phyloP scores from a whole-genome alignment of 2,329 filamentous ascomycete species.

The Pseudopyricularia cyperi region DNA sequence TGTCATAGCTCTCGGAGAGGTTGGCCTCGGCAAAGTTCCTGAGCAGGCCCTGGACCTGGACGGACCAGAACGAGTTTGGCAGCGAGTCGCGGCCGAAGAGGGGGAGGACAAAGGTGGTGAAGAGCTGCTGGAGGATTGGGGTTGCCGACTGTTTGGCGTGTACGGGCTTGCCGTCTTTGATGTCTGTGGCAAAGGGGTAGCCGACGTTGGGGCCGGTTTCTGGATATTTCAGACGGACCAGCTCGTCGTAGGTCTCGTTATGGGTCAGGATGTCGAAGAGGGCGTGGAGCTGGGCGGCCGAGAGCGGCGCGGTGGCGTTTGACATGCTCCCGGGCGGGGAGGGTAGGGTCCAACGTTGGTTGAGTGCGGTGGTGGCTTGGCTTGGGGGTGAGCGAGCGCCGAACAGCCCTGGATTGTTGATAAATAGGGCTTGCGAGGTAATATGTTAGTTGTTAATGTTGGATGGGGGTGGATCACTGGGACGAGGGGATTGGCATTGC shows the following conservation, averaged over 20 bases:
- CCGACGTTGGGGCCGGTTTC: conserved; percentile 54
- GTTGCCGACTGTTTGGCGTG: conserved; percentile 28
- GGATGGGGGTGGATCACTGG: too few species aligned
- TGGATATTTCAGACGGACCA: conserved; percentile 56
- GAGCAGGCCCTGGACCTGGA: conserved; percentile 46
- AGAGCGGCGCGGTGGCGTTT: conserved; percentile 5
- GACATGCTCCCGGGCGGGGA: not conserved
- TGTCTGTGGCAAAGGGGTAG: conserved; percentile 42
- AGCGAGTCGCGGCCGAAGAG: conserved; percentile 55
- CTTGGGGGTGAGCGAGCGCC: not conserved
- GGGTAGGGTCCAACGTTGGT: too few species aligned
- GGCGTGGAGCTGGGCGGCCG: conserved; percentile 30
- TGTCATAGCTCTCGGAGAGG: conserved; percentile 72
- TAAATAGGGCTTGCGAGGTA: too few species aligned
- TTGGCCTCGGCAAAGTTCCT: conserved; percentile 51
- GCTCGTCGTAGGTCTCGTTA: conserved; percentile 51
- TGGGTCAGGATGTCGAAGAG: conserved; percentile 49
- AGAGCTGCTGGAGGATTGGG: conserved; percentile 55
- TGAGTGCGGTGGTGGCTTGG: not conserved
- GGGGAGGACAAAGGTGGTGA: conserved; percentile 50
- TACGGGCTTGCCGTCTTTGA: conserved; percentile 5
- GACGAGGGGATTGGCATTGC: too few species aligned
- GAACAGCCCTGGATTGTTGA: not conserved
- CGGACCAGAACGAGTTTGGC: conserved; percentile 50
- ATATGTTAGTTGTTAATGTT: too few species aligned